These are phyloP conservation scores for Pogostemon cablin DNA, from an alignment of 257 asterid species.

Conservation along the genomic window DNA sequence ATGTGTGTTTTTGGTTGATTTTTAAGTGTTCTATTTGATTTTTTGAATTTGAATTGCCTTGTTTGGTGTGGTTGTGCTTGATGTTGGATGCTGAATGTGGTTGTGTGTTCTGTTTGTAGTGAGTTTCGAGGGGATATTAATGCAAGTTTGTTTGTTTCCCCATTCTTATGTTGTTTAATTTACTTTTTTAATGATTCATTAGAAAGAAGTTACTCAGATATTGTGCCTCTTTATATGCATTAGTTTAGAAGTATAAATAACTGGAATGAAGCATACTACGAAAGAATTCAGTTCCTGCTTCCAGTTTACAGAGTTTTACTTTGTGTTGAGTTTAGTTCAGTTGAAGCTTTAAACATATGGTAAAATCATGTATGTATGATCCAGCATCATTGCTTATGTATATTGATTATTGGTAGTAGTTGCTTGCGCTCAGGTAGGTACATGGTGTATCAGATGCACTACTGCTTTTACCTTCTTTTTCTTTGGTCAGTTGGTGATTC, in stretches of 20 bases:
- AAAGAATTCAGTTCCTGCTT: neutral
- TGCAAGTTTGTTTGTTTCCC: neutral
- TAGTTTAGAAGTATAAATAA: constrained; percentile 9
- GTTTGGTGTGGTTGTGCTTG: neutral
- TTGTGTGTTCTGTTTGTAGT: constrained; percentile 1
- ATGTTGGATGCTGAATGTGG: constrained; percentile 19
- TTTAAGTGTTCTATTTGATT: neutral
- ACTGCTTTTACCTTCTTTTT: neutral
- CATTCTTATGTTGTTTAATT: neutral
- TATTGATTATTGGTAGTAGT: neutral
- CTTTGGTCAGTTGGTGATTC: neutral
- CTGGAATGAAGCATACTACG: neutral
- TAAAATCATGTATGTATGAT: constrained; percentile 7
- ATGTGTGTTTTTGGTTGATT: neutral
- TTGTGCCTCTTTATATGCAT: constrained; percentile 8
- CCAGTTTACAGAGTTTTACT: neutral
- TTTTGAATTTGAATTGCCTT: neutral
- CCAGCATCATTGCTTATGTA: neutral
- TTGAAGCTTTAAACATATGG: neutral
- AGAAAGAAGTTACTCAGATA: neutral
- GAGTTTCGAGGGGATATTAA: neutral
- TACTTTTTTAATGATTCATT: constrained; percentile 1
- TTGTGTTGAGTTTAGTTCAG: constrained; percentile 1
- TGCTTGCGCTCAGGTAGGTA: neutral
- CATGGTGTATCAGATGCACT: neutral